These are phyloP conservation scores for Quercus lobata DNA, from an alignment of 331 rosid species.

Conservation along the genomic window DNA sequence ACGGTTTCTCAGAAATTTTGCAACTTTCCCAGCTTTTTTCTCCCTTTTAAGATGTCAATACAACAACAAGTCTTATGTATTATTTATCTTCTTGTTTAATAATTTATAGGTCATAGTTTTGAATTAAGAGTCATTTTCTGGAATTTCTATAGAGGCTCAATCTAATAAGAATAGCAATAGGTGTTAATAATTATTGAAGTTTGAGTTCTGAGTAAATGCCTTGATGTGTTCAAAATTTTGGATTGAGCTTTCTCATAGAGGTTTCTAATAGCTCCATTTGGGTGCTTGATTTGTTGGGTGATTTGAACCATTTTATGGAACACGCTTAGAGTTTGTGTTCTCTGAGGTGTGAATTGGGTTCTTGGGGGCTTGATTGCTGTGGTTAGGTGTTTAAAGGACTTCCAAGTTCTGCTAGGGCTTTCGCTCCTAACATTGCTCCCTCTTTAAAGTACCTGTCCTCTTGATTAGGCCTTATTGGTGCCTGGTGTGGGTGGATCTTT, in stretches of 20 bases:
- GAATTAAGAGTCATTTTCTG: not conserved
- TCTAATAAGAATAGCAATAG: not conserved
- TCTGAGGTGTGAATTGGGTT: too few species aligned
- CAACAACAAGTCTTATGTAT: too few species aligned
- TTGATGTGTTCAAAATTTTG: not conserved
- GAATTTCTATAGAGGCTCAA: not conserved
- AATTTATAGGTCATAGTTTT: not conserved
- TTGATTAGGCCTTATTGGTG: too few species aligned
- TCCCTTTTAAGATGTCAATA: not conserved
- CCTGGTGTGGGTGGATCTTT: too few species aligned
- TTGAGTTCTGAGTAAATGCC: not conserved
- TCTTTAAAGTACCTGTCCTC: too few species aligned
- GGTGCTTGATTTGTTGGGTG: not conserved
- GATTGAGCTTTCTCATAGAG: not conserved
- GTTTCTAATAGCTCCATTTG: not conserved
- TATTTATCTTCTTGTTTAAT: not conserved
- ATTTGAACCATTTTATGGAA: too few species aligned
- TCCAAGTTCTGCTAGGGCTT: too few species aligned
- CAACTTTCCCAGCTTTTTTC: not conserved
- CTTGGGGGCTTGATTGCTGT: too few species aligned
- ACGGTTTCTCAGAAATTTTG: not conserved
- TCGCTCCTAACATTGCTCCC: too few species aligned
- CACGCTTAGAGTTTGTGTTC: too few species aligned
- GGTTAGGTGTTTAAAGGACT: too few species aligned
- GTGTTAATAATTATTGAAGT: not conserved